A percentile compares a stretch with the other conserved stretches of the same genome.
These are phyloP conservation scores for Phytophthora pini DNA, from an alignment of 352 stramenopile species.

Conservation along the genomic window DNA sequence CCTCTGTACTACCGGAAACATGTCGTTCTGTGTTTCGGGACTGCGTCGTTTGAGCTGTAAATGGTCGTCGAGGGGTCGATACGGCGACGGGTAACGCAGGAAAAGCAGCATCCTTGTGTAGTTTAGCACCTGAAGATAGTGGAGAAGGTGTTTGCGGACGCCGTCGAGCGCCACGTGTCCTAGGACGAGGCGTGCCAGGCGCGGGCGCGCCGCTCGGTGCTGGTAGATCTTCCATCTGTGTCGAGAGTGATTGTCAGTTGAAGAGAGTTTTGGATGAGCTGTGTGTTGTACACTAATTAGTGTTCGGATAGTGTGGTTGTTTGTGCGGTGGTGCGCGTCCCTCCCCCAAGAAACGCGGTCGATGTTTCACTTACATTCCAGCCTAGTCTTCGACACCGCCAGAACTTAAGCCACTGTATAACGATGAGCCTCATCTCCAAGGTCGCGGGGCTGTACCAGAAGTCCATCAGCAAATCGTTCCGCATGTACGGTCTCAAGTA, in stretches of 20 bases:
- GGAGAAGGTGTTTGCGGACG: constrained; percentile 19
- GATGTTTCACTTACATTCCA: constrained; percentile 13
- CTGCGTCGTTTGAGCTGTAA: constrained; percentile 9
- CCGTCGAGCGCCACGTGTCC: constrained; percentile 42
- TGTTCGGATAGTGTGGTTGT: not conserved
- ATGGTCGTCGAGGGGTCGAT: constrained; percentile 7
- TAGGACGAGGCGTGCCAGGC: constrained; percentile 27
- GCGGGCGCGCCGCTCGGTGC: constrained; percentile 12
- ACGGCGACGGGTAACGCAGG: constrained; percentile 29
- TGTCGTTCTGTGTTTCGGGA: not conserved
- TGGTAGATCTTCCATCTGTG: constrained; percentile 30
- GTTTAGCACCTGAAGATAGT: not conserved
- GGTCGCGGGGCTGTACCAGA: constrained; percentile 82
- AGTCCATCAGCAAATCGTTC: constrained; percentile 82
- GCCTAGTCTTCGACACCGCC: constrained; percentile 10
- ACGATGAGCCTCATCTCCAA: constrained; percentile 61
- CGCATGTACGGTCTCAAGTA: constrained; percentile 89
- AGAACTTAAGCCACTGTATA: constrained; percentile 15
- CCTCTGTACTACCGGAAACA: not conserved
- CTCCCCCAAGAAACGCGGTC: constrained; percentile 19
- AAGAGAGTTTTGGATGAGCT: not conserved
- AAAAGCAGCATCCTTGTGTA: constrained; percentile 7
- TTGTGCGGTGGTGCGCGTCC: constrained; percentile 25
- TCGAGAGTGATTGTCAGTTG: constrained; percentile 8
- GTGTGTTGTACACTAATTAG: constrained; percentile 1